Conservation (phyloP, 192 early-diverging fungal genomes). For the Dissophora ornata region DNA sequence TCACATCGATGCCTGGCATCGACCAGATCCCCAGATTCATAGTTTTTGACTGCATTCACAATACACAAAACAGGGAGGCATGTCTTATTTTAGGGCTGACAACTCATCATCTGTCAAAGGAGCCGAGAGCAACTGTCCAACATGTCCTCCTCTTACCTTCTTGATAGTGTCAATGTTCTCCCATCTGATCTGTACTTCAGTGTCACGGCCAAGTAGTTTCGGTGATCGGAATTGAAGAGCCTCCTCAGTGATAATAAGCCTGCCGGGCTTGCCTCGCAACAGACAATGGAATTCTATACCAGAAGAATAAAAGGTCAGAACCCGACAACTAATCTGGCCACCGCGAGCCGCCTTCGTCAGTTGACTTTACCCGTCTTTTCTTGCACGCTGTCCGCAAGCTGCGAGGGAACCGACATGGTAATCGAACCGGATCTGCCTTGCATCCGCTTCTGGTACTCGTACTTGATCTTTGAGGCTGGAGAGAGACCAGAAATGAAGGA, state of each 20-base stretch:
- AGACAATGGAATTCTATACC: slow-evolving; percentile 47
- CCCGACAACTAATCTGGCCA: too few species aligned
- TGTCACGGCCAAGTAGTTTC: slow-evolving; percentile 38
- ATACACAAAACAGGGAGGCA: too few species aligned
- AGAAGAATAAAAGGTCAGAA: neutral
- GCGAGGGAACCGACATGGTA: neutral
- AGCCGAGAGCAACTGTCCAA: too few species aligned
- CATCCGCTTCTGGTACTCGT: slow-evolving; percentile 39
- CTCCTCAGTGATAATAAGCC: slow-evolving; percentile 38
- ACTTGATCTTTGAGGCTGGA: slow-evolving; percentile 35
- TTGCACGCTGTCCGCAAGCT: neutral
- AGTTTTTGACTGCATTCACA: slow-evolving; percentile 40
- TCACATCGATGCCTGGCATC: slow-evolving; percentile 52
- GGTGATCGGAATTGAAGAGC: slow-evolving; percentile 41
- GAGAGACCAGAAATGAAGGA: slow-evolving; percentile 8
- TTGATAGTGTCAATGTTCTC: slow-evolving; percentile 38
- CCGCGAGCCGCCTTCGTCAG: too few species aligned
- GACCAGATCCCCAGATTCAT: slow-evolving; percentile 51
- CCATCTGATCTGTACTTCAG: slow-evolving; percentile 26
- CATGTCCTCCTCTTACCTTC: too few species aligned
- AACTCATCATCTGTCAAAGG: too few species aligned
- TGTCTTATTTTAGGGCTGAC: too few species aligned
- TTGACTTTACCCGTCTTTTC: slow-evolving; percentile 1
- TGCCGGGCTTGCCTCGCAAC: slow-evolving; percentile 50
- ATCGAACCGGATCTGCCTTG: slow-evolving; percentile 8